These are phyloP conservation scores for Alternaria postmessia DNA, from an alignment of 2,329 filamentous ascomycete species.

Conservation along the genomic window DNA sequence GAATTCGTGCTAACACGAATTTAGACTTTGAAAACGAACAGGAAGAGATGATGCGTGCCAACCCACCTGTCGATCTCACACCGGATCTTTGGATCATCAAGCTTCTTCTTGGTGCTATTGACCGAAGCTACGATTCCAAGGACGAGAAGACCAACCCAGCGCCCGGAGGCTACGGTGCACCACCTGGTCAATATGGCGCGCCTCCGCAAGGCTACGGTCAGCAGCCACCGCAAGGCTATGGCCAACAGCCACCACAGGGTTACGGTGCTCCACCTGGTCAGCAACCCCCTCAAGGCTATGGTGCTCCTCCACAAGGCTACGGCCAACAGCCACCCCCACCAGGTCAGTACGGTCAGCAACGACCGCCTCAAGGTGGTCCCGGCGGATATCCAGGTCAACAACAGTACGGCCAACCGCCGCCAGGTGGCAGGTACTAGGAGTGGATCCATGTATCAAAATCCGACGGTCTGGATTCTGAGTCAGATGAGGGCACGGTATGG, in stretches of 20 bases:
- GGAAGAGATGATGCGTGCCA: conserved; percentile 69
- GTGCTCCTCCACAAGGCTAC: conserved; percentile 22
- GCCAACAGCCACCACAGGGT: conserved; percentile 2
- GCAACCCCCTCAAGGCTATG: conserved; percentile 26
- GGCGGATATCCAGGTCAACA: conserved; percentile 36
- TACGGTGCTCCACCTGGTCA: conserved; percentile 25
- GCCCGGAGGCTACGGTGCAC: conserved; percentile 41
- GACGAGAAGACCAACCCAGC: conserved; percentile 64
- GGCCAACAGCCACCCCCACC: conserved; percentile 25
- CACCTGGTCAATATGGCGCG: conserved; percentile 43
- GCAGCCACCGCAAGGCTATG: conserved; percentile 11
- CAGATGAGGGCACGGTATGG: background rate
- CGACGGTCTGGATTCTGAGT: background rate
- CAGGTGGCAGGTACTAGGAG: conserved; percentile 30
- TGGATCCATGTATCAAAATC: background rate
- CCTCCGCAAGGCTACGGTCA: conserved; percentile 26
- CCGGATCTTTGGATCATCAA: conserved; percentile 73
- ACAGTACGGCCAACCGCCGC: conserved; percentile 31
- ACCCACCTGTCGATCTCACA: conserved; percentile 69
- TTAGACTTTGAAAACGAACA: conserved; percentile 73
- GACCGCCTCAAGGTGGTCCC: conserved; percentile 30
- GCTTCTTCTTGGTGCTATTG: conserved; percentile 72
- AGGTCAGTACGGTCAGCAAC: conserved; percentile 29
- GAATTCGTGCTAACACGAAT: conserved; percentile 8
- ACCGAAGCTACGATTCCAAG: conserved; percentile 70